These are phyloP conservation scores for Heritiera littoralis DNA, from an alignment of 345 rosid genomes.

Conservation along the genomic window DNA sequence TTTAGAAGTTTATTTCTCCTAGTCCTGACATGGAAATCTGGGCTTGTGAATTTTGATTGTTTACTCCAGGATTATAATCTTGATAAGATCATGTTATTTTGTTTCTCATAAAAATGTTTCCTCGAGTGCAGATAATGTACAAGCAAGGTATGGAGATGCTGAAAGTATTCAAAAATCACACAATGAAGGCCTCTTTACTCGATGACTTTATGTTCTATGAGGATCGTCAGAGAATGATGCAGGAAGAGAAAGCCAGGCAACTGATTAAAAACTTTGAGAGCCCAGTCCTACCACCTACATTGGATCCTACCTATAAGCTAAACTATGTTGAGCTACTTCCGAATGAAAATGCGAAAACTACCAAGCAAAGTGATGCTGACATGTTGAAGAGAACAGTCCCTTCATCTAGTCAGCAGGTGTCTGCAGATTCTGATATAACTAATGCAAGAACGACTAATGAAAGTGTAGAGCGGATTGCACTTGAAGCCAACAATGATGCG, in stretches of 20 bases:
- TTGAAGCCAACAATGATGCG: conserved; percentile 25
- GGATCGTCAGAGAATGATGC: conserved; percentile 76
- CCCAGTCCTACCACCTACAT: conserved; percentile 42
- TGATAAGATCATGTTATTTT: not conserved
- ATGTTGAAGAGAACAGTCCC: conserved; percentile 26
- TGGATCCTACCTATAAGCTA: conserved; percentile 45
- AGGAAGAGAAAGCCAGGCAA: conserved; percentile 67
- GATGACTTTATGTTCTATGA: conserved; percentile 89
- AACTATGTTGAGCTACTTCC: conserved; percentile 23
- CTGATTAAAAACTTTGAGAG: conserved; percentile 42
- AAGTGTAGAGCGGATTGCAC: conserved; percentile 17
- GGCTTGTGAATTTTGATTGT: not conserved
- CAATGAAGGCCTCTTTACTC: conserved; percentile 62
- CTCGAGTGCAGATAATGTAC: conserved; percentile 58
- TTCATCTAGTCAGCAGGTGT: conserved; percentile 20
- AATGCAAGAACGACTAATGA: conserved; percentile 20
- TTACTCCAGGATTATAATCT: not conserved
- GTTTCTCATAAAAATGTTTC: not conserved
- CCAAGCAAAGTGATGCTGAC: conserved; percentile 20
- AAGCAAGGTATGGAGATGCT: conserved; percentile 84
- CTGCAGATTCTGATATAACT: conserved; percentile 21
- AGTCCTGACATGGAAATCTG: not conserved
- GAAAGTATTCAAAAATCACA: conserved; percentile 63
- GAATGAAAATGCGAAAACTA: conserved; percentile 28
- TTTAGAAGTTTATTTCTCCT: not conserved